These are phyloP conservation scores for Thymus quinquecostatus DNA, from an alignment of 257 asterid species.

Conservation along the genomic window DNA sequence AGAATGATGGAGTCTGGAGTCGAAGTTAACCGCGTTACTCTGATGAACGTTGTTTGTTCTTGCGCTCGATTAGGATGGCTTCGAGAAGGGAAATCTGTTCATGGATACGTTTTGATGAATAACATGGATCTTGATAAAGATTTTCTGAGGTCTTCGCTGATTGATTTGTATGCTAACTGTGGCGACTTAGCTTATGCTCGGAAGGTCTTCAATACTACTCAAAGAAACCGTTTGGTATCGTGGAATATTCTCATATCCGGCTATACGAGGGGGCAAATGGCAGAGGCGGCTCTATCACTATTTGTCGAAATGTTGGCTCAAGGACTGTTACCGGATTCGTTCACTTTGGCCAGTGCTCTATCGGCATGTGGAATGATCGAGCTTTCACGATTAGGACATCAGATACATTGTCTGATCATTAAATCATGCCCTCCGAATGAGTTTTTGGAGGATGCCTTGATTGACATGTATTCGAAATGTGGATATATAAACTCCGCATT, in stretches of 20 bases:
- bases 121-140: slow-evolving; percentile 48
- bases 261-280: slow-evolving; percentile 57
- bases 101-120: slow-evolving; percentile 58
- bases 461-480: slow-evolving; percentile 79
- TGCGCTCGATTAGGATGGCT: slow-evolving; percentile 78
- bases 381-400: slow-evolving; percentile 55
- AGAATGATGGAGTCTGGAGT: slow-evolving; percentile 49
- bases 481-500: slow-evolving; percentile 57
- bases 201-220: slow-evolving; percentile 48
- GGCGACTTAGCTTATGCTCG: slow-evolving; percentile 52
- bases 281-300: slow-evolving; percentile 61
- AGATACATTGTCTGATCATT: slow-evolving; percentile 63
- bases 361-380: slow-evolving; percentile 74
- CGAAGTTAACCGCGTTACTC: slow-evolving; percentile 65
- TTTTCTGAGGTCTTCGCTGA: slow-evolving; percentile 67
- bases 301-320: slow-evolving; percentile 60
- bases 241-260: slow-evolving; percentile 96
- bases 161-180: slow-evolving; percentile 81
- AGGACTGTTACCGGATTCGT: slow-evolving; percentile 72
- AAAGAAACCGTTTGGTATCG: slow-evolving; percentile 52
- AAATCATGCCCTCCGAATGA: slow-evolving; percentile 57
- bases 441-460: slow-evolving; percentile 75
- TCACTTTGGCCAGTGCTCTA: slow-evolving; percentile 67
- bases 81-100: slow-evolving; percentile 73
- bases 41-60: slow-evolving; percentile 69